phyloP scores from a whole-genome alignment of 148 eudicot species.

The Rhododendron simsii region DNA sequence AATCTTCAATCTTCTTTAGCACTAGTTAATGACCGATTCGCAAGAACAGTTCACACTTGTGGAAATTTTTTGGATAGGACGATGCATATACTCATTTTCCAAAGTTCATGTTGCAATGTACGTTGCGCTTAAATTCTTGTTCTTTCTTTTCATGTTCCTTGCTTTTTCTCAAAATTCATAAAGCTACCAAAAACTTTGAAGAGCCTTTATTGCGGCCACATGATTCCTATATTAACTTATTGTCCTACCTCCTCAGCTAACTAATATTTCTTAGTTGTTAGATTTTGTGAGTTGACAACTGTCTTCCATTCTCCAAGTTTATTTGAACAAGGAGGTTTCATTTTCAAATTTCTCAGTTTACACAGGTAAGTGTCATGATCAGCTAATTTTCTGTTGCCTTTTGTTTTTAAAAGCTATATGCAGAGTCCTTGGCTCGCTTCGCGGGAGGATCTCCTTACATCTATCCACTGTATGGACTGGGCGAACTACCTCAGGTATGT shows the following conservation, averaged over 20 bases:
- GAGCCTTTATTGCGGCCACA: neutral
- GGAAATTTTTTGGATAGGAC: neutral
- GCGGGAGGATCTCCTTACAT: constrained; percentile 94
- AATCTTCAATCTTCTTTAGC: neutral
- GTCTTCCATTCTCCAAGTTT: neutral
- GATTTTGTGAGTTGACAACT: neutral
- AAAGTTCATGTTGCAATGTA: neutral
- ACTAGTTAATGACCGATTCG: neutral
- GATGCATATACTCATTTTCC: neutral
- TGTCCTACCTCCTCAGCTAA: neutral
- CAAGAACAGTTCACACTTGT: neutral
- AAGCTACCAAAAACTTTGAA: neutral
- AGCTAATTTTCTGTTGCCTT: neutral
- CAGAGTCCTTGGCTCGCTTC: constrained; percentile 61
- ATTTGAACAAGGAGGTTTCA: neutral
- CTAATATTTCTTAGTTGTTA: neutral
- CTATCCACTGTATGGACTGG: constrained; percentile 90
- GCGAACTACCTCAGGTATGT: constrained; percentile 44
- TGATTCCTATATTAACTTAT: neutral
- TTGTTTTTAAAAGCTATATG: constrained; percentile 29
- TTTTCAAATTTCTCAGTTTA: neutral
- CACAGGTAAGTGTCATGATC: neutral
- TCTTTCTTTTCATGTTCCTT: neutral
- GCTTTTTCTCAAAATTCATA: neutral
- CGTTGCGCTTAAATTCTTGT: neutral